Evolutionary conservation across 1,284 basidiomycete species (phyloP).

Genomic region (Agaricales sp.): DNA sequence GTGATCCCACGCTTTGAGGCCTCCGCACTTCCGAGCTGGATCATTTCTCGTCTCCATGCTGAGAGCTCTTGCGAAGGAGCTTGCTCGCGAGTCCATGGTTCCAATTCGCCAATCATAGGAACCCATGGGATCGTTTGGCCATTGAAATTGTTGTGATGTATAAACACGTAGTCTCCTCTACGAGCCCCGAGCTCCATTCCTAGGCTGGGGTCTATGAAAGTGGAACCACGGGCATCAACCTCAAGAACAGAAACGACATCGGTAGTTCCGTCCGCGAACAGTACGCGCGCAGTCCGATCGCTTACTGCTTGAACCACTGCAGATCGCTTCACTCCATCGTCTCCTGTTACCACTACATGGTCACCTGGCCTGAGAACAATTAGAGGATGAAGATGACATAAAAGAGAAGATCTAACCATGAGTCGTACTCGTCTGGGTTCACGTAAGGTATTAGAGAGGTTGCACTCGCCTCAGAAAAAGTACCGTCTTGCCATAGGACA

Average conservation of each 20-base stretch:
- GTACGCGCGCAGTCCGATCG: conserved; percentile 61
- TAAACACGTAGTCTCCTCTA: conserved; percentile 77
- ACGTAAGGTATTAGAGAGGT: conserved; percentile 71
- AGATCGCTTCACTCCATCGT: conserved; percentile 53
- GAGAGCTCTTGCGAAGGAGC: conserved; percentile 39
- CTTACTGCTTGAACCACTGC: conserved; percentile 73
- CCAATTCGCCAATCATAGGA: conserved; percentile 71
- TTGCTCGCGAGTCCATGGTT: conserved; percentile 62
- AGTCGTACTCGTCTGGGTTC: conserved; percentile 79
- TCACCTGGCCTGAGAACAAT: conserved; percentile 70
- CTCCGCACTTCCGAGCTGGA: conserved; percentile 43
- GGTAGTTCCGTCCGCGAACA: conserved; percentile 36
- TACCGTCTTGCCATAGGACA: conserved; percentile 88
- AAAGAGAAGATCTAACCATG: conserved; percentile 46
- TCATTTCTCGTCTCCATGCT: conserved; percentile 65
- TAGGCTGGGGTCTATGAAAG: conserved; percentile 34
- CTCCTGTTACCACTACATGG: conserved; percentile 75
- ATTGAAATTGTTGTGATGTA: conserved; percentile 52
- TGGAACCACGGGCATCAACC: conserved; percentile 72
- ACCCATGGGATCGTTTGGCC: conserved; percentile 41
- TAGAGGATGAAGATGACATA: conserved; percentile 6
- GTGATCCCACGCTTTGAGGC: no score
- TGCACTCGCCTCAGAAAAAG: conserved; percentile 46
- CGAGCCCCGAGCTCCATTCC: conserved; percentile 63
- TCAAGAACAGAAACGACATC: conserved; percentile 80